phyloP scores from a whole-genome alignment of 805 yeast genomes.

The Ogataea salicorniae region DNA sequence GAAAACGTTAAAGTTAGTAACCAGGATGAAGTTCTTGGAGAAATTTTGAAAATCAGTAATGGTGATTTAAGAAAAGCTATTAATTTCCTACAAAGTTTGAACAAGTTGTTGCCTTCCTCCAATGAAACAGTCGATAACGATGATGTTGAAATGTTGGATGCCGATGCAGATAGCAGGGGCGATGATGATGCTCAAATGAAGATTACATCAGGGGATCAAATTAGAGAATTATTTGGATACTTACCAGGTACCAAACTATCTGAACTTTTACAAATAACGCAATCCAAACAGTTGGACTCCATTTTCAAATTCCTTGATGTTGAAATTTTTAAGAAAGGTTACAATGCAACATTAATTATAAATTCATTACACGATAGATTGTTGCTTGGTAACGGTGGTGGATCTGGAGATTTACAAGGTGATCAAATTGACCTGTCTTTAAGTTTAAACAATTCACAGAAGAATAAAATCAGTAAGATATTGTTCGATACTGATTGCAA shows the following conservation, averaged over 20 bases:
- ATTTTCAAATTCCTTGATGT: conserved; percentile 24
- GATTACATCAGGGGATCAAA: conserved; percentile 11
- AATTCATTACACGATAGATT: conserved; percentile 29
- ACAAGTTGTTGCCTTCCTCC: conserved; percentile 40
- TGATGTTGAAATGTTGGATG: conserved; percentile 28
- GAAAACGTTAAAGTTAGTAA: conserved; percentile 40
- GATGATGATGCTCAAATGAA: conserved; percentile 7
- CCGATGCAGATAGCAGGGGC: neutral
- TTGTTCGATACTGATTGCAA: conserved; percentile 73
- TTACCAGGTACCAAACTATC: conserved; percentile 21
- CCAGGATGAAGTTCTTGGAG: conserved; percentile 50
- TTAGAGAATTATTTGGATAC: conserved; percentile 31
- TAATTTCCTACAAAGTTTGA: conserved; percentile 81
- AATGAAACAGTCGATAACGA: conserved; percentile 21
- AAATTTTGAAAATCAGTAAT: conserved; percentile 63
- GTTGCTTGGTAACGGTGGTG: conserved; percentile 17
- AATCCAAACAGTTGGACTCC: conserved; percentile 18
- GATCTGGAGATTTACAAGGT: conserved; percentile 20
- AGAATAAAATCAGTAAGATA: conserved; percentile 57
- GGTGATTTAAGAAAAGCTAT: conserved; percentile 96
- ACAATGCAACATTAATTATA: conserved; percentile 27
- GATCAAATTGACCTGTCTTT: conserved; percentile 36
- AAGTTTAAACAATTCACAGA: conserved; percentile 54
- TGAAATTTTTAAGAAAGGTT: conserved; percentile 29
- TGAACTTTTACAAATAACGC: conserved; percentile 15